Base-by-base conservation (phyloP, 257 asterid genomes). In the Orobanche coerulescens region DNA sequence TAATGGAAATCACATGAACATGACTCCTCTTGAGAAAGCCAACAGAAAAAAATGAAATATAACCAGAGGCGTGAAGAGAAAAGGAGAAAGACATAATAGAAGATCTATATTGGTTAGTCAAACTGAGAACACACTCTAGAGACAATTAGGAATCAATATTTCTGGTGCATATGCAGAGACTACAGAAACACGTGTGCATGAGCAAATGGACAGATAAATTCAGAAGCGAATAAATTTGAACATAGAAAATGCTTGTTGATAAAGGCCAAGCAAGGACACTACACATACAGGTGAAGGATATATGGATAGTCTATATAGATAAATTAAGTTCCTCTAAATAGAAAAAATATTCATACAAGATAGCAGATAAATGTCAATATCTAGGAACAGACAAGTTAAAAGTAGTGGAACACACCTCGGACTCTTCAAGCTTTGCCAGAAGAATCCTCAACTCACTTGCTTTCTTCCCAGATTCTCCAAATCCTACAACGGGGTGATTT, bases 391-490 rank as follows among this genome's bases (percentile, higher is more conserved):
- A 47, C 15, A 46, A 39, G 66, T 31, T 39, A 48, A 57, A 48
- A 67, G 30, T 16, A 58, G 22, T 65, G 22, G 44, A 33, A 64
- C 90, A 52, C 69, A 92, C 98, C 98, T 92, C 98, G 52, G 97
- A 86, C 75, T 88, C 97, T 81, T 92, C 98, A 47, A 92, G 84
- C 84, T 92, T 88, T 48, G 89, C 93, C 81, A 92, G 81, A 67
- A 92, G 87, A 75, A 80, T 80, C 84, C 89, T 86, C 68, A 92
- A 75, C 61, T 84, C 96, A 58, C 76, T 88, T 59, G 93, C 79
- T 78, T 83, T 92, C 60, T 83, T 62, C 62, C 98, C 97, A 70
- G 96, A 82, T 82, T 92, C 98, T 69, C 97, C 98, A 80, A 92
- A 92, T 63, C 98, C 97, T 11, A 92, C 90, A 56, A 81, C 94